Evolutionary conservation across 2,329 filamentous ascomycete genomes (phyloP), one percentile per base, ranked within the genome.

Genomic region (Scolecobasidium constrictum): DNA sequence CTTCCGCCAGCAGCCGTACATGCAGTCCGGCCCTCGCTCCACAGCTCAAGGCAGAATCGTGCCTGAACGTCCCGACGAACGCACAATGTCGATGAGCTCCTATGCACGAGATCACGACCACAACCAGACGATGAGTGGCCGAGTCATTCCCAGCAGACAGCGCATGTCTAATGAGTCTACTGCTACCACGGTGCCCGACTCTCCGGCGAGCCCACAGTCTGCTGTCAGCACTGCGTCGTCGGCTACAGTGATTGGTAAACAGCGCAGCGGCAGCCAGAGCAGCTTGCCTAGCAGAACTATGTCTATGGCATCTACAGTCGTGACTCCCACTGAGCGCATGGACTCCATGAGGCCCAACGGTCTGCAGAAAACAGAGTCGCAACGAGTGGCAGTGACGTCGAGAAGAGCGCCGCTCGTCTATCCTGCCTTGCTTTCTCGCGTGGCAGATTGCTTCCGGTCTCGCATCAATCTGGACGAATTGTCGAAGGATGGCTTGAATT

Each of bases 401-500:
- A 69, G 73, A 42, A 72, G 76, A 53, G 78, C 87, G 3, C 90
- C 90, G 3, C 71, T 96, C 16, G 90, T 96, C 1, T 96, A 98
- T 58, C 92, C 92, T 18, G 92, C 92, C 26, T 67, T 96, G 37
- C 69, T 98, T 16, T 96, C 92, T n/a, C 79, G 84, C 42, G 92
- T 98, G 4, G 88, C 85, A 34, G 85, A 93, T 54, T 87, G 86
- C 43, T 96, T 98, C 63, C 80, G 86, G 41, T 86, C 93, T 53
- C 82, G 90, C 60, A 87, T 98, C 38, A 76, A 81, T 18, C 75
- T 88, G 18, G 81, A 83, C 42, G 92, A 96, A 56, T 79, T 88
- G 48, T 87, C 86, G 49, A 98, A 98, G 72, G 95, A 98, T 69
- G 90, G 90, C 44, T 70, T 98, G 47, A 87, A 90, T 2, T 98